Evolutionary conservation across 139 green algal genomes (phyloP).

Genomic region (Closterium sp.): DNA sequence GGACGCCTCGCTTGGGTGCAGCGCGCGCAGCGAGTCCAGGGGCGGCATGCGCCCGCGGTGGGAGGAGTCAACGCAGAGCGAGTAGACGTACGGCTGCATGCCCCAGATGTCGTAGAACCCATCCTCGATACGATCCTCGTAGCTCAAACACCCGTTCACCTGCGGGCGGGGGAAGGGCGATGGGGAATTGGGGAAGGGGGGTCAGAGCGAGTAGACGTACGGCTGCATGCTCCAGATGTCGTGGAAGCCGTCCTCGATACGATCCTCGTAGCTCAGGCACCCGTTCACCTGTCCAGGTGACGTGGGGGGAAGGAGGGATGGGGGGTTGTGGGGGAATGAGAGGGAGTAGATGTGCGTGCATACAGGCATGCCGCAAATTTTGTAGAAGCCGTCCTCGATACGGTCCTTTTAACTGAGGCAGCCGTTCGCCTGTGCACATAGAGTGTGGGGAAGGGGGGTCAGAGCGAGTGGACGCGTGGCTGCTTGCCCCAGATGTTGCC

Average conservation of each 20-base stretch:
- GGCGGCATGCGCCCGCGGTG: constrained; percentile 24
- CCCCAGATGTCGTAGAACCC: constrained; percentile 28
- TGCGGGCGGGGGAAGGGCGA: not conserved
- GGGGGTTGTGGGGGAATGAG: not conserved
- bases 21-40: not conserved
- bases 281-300: constrained; percentile 29
- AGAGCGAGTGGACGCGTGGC: too few relatives aligned
- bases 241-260: constrained; percentile 35
- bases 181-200: not conserved
- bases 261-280: constrained; percentile 32
- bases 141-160: constrained; percentile 30
- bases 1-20: constrained; percentile 26
- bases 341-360: constrained; percentile 2
- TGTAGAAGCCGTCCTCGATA: constrained; percentile 35
- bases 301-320: not conserved
- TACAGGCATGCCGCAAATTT: constrained; percentile 10
- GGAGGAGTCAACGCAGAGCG: constrained; percentile 1
- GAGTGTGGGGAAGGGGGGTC: not conserved
- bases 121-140: constrained; percentile 23
- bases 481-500: too few relatives aligned
- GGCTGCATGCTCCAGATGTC: constrained; percentile 13
- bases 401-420: constrained; percentile 32
- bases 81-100: constrained; percentile 25
- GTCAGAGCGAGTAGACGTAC: constrained; percentile 16
- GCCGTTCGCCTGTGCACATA: constrained; percentile 25